These are phyloP conservation scores for Candida methanosorbosa DNA, from an alignment of 805 yeast species.

Conservation along the genomic window DNA sequence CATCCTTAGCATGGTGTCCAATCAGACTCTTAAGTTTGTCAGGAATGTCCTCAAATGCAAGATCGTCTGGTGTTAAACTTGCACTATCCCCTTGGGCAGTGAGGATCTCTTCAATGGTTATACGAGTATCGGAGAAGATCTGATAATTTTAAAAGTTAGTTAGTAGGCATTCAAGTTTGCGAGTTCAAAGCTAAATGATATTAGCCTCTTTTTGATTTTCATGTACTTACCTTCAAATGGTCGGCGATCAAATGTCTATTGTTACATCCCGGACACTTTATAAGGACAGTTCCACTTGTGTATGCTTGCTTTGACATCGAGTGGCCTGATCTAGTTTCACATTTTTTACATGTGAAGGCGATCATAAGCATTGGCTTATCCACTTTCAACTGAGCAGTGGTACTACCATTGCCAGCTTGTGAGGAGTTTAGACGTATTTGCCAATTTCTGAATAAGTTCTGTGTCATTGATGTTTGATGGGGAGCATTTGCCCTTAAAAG, in stretches of 20 bases:
- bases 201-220: too few species aligned
- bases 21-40: slow-evolving; percentile 39
- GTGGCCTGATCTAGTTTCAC: slow-evolving; percentile 78
- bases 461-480: too few species aligned
- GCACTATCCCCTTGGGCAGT: slow-evolving; percentile 70
- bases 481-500: too few species aligned
- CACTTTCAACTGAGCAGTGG: slow-evolving; percentile 30
- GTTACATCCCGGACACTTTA: slow-evolving; percentile 88
- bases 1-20: slow-evolving; percentile 64
- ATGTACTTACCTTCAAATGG: slow-evolving; percentile 49
- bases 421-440: background rate
- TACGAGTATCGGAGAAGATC: slow-evolving; percentile 70
- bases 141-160: slow-evolving; percentile 21
- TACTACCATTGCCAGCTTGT: background rate
- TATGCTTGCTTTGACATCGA: slow-evolving; percentile 91
- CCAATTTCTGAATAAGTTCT: too few species aligned
- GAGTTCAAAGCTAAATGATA: background rate
- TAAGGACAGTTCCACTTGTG: slow-evolving; percentile 73
- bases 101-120: slow-evolving; percentile 75
- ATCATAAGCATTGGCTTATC: slow-evolving; percentile 79
- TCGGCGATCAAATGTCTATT: slow-evolving; percentile 89
- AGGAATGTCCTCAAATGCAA: slow-evolving; percentile 63
- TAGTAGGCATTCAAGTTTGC: background rate
- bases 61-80: slow-evolving; percentile 54
- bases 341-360: slow-evolving; percentile 87